Evolutionary conservation across 129 eudicot genomes (phyloP).

Genomic region (Saussurea involucrata): DNA sequence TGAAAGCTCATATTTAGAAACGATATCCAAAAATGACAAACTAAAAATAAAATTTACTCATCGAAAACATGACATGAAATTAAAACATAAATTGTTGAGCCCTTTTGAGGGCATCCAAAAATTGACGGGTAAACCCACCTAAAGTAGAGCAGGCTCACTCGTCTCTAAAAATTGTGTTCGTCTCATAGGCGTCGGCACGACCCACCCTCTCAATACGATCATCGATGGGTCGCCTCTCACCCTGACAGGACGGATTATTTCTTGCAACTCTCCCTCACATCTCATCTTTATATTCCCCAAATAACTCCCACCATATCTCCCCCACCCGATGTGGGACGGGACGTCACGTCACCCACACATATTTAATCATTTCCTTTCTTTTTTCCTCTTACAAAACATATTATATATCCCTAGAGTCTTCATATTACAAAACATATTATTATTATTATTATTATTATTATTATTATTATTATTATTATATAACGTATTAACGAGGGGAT

Average conservation of each 20-base stretch:
- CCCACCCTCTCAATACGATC: conserved; percentile 77
- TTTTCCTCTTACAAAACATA: too few species aligned
- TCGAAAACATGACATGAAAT: too few species aligned
- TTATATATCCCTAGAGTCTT: too few species aligned
- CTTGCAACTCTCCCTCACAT: rapidly evolving
- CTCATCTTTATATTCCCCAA: conserved; percentile 2
- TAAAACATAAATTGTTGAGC: not conserved
- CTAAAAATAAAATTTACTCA: too few species aligned
- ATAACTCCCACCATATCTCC: not conserved
- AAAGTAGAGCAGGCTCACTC: conserved; percentile 57
- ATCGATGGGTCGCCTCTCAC: conserved; percentile 67
- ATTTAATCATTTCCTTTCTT: too few species aligned
- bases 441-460: too few species aligned
- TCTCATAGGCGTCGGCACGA: conserved; percentile 68
- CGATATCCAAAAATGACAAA: too few species aligned
- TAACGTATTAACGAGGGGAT: too few species aligned
- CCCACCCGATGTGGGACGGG: conserved; percentile 22
- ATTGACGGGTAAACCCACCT: conserved; percentile 70
- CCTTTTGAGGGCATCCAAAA: conserved; percentile 65
- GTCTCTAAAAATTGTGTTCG: conserved; percentile 61
- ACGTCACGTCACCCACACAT: too few species aligned
- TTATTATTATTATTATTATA: too few species aligned
- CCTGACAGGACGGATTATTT: conserved; percentile 66
- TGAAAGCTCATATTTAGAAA: too few species aligned
- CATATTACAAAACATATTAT: too few species aligned